Percentiles rank a stretch among this genome's conserved stretches.
Conservation (phyloP, 1,284 basidiomycete species). For the Puccinia novopanici region DNA sequence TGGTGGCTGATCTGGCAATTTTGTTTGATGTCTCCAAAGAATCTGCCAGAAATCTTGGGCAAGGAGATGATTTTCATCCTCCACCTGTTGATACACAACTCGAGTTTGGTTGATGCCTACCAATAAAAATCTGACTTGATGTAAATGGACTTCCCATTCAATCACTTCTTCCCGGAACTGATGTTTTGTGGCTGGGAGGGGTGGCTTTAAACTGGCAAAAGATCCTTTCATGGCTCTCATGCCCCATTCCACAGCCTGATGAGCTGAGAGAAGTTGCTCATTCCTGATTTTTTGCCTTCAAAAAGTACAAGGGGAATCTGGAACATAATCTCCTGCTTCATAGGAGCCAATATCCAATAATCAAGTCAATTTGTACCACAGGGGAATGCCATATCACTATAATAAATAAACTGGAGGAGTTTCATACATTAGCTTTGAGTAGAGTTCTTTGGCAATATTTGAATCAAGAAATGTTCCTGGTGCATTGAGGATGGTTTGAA, state of each 20-base stretch:
- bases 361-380: not conserved
- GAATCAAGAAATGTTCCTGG: constrained; percentile 31
- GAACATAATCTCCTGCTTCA: not conserved
- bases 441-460: not conserved
- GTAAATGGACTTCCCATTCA: not conserved
- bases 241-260: constrained; percentile 19
- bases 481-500: constrained; percentile 59
- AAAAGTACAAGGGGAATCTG: not conserved
- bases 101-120: not conserved
- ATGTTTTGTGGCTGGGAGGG: not conserved
- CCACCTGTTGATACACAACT: not conserved
- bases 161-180: not conserved
- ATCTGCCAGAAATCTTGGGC: no score
- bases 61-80: no score
- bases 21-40: no score
- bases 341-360: not conserved
- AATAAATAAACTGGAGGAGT: not conserved
- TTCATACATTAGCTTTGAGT: not conserved
- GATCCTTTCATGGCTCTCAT: not conserved
- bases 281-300: not conserved
- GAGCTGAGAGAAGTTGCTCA: not conserved
- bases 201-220: not conserved
- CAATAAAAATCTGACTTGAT: not conserved
- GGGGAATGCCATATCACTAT: constrained; percentile 1
- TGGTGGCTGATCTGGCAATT: no score